Evolutionary conservation across 1,284 basidiomycete species (phyloP).

Genomic region (Ustilago hordei): DNA sequence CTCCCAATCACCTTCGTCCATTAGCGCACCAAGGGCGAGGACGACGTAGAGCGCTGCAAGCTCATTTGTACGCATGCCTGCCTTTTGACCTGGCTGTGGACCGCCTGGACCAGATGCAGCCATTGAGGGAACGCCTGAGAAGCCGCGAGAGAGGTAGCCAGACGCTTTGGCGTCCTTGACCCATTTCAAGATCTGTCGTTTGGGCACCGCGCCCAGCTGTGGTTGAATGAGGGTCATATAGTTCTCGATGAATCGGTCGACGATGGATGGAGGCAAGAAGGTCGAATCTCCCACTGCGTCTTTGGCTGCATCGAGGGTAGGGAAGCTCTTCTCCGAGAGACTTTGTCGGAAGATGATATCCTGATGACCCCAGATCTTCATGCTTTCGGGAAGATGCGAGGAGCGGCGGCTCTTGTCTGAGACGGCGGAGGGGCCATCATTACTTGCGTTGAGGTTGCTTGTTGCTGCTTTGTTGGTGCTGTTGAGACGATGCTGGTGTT

Average conservation of each 20-base stretch:
- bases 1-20: conserved; percentile 54
- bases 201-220: conserved; percentile 39
- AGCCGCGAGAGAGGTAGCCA: conserved; percentile 48
- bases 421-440: neutral
- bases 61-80: conserved; percentile 48
- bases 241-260: conserved; percentile 55
- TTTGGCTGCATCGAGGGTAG: conserved; percentile 41
- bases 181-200: conserved; percentile 51
- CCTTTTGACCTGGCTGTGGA: conserved; percentile 12
- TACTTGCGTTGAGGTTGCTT: conserved; percentile 2
- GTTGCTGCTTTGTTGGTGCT: conserved; percentile 7
- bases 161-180: conserved; percentile 48
- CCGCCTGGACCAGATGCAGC: conserved; percentile 31
- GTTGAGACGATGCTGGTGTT: conserved; percentile 26
- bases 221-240: conserved; percentile 52
- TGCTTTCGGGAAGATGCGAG: conserved; percentile 41
- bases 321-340: conserved; percentile 35
- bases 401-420: conserved; percentile 22
- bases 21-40: conserved; percentile 41
- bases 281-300: conserved; percentile 44
- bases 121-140: conserved; percentile 36
- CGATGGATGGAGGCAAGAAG: conserved; percentile 46
- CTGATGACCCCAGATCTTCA: conserved; percentile 52
- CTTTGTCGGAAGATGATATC: conserved; percentile 51
- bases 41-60: conserved; percentile 47